Evolutionary conservation across 2,329 filamentous ascomycete species (phyloP).

Genomic region (Plectosphaerella sp.): DNA sequence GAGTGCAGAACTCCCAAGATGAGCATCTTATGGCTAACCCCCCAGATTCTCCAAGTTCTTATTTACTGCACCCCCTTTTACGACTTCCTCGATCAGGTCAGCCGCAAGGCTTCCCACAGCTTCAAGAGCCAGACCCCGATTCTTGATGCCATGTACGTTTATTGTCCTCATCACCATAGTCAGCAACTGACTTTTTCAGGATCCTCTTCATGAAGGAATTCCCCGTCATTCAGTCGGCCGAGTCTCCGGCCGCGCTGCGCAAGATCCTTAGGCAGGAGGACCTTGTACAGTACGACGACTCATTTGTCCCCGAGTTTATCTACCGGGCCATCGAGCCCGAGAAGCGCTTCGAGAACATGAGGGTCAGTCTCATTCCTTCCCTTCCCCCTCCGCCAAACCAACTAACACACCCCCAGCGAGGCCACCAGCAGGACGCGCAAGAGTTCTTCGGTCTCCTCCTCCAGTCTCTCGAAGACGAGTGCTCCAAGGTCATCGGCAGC

Average conservation of each 20-base stretch:
- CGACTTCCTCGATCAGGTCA: slow-evolving; percentile 82
- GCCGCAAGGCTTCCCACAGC: slow-evolving; percentile 77
- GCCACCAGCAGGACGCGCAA: slow-evolving; percentile 96
- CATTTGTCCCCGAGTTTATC: slow-evolving; percentile 90
- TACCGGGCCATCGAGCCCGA: slow-evolving; percentile 88
- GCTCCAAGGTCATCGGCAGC: slow-evolving; percentile 64
- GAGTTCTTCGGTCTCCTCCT: slow-evolving; percentile 93
- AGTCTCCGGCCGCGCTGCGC: slow-evolving; percentile 68
- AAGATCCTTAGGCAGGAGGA: slow-evolving; percentile 75
- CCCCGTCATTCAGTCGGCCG: slow-evolving; percentile 75
- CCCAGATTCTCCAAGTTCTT: slow-evolving; percentile 86
- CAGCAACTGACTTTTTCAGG: slow-evolving; percentile 38
- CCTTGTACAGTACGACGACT: slow-evolving; percentile 83
- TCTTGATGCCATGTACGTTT: slow-evolving; percentile 84
- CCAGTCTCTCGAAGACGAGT: slow-evolving; percentile 91
- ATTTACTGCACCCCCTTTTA: slow-evolving; percentile 94
- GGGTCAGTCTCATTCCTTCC: slow-evolving; percentile 47
- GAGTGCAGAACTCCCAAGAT: slow-evolving; percentile 30
- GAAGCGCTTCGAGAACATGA: slow-evolving; percentile 87
- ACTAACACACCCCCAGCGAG: slow-evolving; percentile 55
- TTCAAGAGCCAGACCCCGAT: slow-evolving; percentile 95
- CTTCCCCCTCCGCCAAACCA: background rate
- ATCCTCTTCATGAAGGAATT: slow-evolving; percentile 97
- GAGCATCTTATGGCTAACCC: background rate
- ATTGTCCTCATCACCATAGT: slow-evolving; percentile 2